These are phyloP conservation scores for Fusarium xylarioides DNA, from an alignment of 2,329 filamentous ascomycete species.

Conservation along the genomic window DNA sequence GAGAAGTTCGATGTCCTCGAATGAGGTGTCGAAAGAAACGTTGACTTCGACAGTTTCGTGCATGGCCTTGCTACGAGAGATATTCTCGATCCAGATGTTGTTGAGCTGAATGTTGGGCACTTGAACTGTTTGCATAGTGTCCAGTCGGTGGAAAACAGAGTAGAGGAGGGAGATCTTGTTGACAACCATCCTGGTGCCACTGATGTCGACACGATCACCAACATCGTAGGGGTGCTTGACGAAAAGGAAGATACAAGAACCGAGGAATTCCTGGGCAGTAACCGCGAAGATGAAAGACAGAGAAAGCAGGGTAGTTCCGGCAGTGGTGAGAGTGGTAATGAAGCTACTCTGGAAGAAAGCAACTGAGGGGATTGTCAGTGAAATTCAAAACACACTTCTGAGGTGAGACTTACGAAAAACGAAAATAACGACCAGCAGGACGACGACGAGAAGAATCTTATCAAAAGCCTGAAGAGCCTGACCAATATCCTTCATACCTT, in stretches of 20 bases:
- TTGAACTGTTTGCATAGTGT: conserved; percentile 79
- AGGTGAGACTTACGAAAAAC: conserved; percentile 72
- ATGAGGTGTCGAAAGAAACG: conserved; percentile 84
- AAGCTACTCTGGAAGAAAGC: conserved; percentile 90
- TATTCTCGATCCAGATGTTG: conserved; percentile 93
- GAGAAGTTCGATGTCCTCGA: conserved; percentile 88
- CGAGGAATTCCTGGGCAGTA: conserved; percentile 93
- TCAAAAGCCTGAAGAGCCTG: conserved; percentile 93
- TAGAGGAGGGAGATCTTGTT: conserved; percentile 95
- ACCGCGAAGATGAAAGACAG: conserved; percentile 96
- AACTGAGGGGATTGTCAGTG: conserved; percentile 56
- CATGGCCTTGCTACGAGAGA: conserved; percentile 91
- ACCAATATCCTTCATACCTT: conserved; percentile 97
- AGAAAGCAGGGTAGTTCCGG: conserved; percentile 90
- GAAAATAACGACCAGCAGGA: conserved; percentile 82
- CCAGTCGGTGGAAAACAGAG: conserved; percentile 87
- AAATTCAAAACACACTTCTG: neutral
- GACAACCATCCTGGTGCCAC: conserved; percentile 75
- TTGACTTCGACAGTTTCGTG: conserved; percentile 82
- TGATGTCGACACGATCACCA: conserved; percentile 90
- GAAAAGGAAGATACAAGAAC: conserved; percentile 97
- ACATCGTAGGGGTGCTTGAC: conserved; percentile 99
- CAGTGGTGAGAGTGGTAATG: conserved; percentile 84
- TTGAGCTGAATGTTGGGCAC: conserved; percentile 94
- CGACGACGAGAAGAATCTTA: conserved; percentile 81